phyloP scores from a whole-genome alignment of 2,329 filamentous ascomycete genomes.

The Podosphaera fusca region DNA sequence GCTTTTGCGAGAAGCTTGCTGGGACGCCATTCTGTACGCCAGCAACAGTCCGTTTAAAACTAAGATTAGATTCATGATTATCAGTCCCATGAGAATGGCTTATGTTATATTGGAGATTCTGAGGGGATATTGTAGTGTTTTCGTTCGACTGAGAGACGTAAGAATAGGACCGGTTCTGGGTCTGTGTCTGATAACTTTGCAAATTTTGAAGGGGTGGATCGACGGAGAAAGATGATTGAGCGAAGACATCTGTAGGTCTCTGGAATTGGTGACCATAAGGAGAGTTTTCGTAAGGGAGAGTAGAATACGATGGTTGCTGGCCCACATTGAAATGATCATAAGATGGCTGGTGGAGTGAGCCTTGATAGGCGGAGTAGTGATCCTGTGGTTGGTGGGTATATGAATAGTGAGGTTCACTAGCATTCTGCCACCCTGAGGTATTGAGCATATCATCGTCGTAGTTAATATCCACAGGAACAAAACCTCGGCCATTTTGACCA shows the following conservation, averaged over 20 bases:
- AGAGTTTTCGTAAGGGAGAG: constrained; percentile 10
- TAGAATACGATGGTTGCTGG: constrained; percentile 11
- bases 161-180: constrained; percentile 11
- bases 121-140: constrained; percentile 12
- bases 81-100: constrained; percentile 9
- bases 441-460: constrained; percentile 13
- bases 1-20: constrained; percentile 7
- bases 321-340: constrained; percentile 11
- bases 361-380: constrained; percentile 5
- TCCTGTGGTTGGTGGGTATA: constrained; percentile 6
- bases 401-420: constrained; percentile 7
- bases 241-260: constrained; percentile 11
- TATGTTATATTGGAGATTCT: constrained; percentile 13
- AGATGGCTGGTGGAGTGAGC: constrained; percentile 3
- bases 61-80: constrained; percentile 5
- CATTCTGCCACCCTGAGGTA: constrained; percentile 8
- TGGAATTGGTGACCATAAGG: constrained; percentile 12
- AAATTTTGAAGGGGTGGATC: constrained; percentile 12
- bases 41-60: constrained; percentile 7
- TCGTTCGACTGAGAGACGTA: constrained; percentile 6
- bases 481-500: constrained; percentile 10
- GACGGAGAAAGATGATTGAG: constrained; percentile 7
- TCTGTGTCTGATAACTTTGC: constrained; percentile 6
- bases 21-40: constrained; percentile 2
- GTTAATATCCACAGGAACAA: constrained; percentile 10